Evolutionary conservation across 106 monocot genomes (phyloP), one percentile per base, ranked within the genome.

Genomic region (Gastrodia elata): DNA sequence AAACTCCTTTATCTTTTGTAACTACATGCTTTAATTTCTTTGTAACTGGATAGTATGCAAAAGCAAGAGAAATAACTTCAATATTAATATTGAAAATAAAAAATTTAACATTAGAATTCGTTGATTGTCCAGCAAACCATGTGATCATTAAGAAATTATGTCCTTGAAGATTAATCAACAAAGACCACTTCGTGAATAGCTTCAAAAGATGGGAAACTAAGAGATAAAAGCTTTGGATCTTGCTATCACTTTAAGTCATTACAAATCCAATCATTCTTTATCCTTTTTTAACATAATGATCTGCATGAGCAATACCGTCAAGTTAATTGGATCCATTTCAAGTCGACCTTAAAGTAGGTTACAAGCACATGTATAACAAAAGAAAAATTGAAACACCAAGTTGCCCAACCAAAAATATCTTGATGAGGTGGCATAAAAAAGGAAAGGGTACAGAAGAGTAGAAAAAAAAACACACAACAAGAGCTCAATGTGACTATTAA

Each of bases 11-110:
- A 46, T 49, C 71, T 46, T 72, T 43, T 49, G 71, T 49, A 46
- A 72, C 48, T 72, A 43, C 49, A 72, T 11, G 71, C 71, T 72
- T 72, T 72, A 72, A 39, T 72, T 49, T 72, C 71, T 72, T 72
- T 72, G 30, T 72, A 72, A 72, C 71, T 72, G 71, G 48, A 72
- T 72, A 18, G 71, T 72, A 72, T 72, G 33, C 71, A 72, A 72
- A 70, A 72, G 43, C 71, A 72, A 72, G 71, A 48, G 32, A 72
- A 69, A 69, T 49, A 72, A 46, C 44, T 72, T 72, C 25, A 39
- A 69, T 69, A 40, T 69, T 40, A 6, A 72, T 48, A 35, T 48
- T 43, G 24, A 30, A 72, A 32, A 33, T 32, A 68, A 68, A 43
- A 6, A 18, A 48, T 46, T 33, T 6, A 33, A 20, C 13, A 72